These are phyloP conservation scores for Citrullus colocynthis DNA, from an alignment of 306 rosid genomes.

Conservation along the genomic window DNA sequence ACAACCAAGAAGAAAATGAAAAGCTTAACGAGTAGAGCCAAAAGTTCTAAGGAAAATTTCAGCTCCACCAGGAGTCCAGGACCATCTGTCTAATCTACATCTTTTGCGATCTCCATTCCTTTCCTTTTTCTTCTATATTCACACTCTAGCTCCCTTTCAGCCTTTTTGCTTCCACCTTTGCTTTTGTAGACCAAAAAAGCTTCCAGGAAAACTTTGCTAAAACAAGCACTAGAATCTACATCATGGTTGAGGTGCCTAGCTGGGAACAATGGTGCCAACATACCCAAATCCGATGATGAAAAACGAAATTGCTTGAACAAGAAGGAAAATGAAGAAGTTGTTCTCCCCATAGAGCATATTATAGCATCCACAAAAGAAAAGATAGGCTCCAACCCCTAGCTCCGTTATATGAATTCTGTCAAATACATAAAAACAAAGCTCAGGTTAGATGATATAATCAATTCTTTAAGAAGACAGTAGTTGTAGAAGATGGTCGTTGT, in stretches of 20 bases:
- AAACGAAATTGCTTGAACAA: conserved; percentile 53
- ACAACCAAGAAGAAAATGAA: neutral
- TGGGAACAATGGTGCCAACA: conserved; percentile 68
- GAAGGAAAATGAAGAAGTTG: conserved; percentile 56
- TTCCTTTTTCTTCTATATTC: neutral
- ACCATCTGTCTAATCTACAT: neutral
- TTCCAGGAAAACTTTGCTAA: neutral
- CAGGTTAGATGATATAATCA: neutral
- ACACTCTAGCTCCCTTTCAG: neutral
- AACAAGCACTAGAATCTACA: neutral
- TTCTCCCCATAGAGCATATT: conserved; percentile 51
- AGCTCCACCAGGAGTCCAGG: neutral
- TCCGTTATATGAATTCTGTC: conserved; percentile 54
- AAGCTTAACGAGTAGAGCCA: neutral
- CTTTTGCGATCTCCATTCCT: neutral
- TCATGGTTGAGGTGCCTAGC: conserved; percentile 14
- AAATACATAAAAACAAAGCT: conserved; percentile 8
- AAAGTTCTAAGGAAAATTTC: neutral
- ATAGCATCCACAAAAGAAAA: conserved; percentile 55
- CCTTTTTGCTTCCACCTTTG: neutral
- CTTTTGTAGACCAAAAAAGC: neutral
- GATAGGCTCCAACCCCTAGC: conserved; percentile 57
- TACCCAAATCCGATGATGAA: conserved; percentile 70
- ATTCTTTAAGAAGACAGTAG: neutral
- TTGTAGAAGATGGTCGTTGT: neutral